Evolutionary conservation across 2,329 filamentous ascomycete species (phyloP), one percentile per base, ranked within the genome.

Genomic region (Penicillium sp.): DNA sequence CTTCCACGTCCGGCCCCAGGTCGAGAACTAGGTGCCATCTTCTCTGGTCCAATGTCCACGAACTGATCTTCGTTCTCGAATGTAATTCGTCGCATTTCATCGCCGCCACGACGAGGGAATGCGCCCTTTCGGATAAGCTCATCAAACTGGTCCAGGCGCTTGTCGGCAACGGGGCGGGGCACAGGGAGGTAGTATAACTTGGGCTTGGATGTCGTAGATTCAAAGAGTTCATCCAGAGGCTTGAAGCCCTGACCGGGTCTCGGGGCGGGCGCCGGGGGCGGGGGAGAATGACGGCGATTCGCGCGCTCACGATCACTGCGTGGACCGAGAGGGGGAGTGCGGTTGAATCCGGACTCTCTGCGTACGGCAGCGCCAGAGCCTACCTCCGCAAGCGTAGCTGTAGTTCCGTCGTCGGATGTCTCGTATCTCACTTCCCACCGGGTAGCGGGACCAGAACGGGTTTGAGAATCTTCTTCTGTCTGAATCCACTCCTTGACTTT

Each of bases 361-460:
- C 67, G 62, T 24, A 67, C 66, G 22, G 63, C 51, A 18, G 67
- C 61, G 27, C 59, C 62, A 8, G 64, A 57, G 21, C 71, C 72
- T 16, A 72, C 68, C 67, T 86, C 82, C 49, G 82, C 78, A 22
- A 90, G 79, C 10, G 72, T 75, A 14, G 85, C 85, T 36, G 78
- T 78, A 11, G 87, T 77, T 24, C 82, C 83, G 47, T 85, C 77
- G 2, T 79, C 77, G 3, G 81, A 81, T 24, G 78, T 73, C 22
- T 85, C 79, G 67, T 95, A 96, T 6, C 81, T 72, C 6, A 96
- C 84, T 72, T 93, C 89, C 85, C 88, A 96, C 22, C 79, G 75
- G 10, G 86, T 79, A 4, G 68, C 69, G 48, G 68, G 65, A 11
- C 69, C 71, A 49, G 69, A 61, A 16, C 66, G 81, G 71, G 69